These are phyloP conservation scores for Nannizziopsis barbatae DNA, from an alignment of 2,329 filamentous ascomycete species.

Conservation along the genomic window DNA sequence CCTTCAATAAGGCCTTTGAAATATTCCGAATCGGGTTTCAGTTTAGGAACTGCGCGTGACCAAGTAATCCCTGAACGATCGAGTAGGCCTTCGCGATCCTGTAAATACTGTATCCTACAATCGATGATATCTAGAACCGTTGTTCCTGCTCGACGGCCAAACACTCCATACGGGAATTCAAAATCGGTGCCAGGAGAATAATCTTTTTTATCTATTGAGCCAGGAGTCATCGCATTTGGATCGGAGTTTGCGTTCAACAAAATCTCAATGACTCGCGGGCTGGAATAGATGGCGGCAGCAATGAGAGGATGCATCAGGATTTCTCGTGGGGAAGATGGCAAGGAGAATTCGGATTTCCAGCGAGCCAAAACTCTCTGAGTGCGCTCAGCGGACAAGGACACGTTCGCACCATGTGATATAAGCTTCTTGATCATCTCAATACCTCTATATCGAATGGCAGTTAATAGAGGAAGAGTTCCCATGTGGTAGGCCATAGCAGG, in stretches of 20 bases:
- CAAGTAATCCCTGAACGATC: neutral
- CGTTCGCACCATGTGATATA: constrained; percentile 50
- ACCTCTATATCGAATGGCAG: constrained; percentile 31
- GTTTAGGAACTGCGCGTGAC: neutral
- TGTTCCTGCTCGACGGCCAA: too few species aligned
- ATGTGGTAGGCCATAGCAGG: neutral
- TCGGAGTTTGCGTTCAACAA: constrained; percentile 56
- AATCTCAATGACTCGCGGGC: constrained; percentile 44
- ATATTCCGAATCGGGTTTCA: constrained; percentile 9
- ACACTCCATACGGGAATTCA: too few species aligned
- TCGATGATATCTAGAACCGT: constrained; percentile 11
- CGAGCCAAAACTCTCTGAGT: constrained; percentile 12
- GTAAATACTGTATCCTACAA: neutral
- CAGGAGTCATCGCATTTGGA: constrained; percentile 47
- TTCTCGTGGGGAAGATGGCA: too few species aligned
- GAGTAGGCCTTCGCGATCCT: neutral
- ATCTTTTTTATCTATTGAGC: constrained; percentile 15
- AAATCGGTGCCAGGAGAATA: neutral
- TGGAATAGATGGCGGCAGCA: constrained; percentile 43
- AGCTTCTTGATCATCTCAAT: constrained; percentile 46
- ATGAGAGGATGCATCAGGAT: constrained; percentile 57
- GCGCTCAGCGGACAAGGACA: constrained; percentile 44
- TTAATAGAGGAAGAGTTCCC: neutral
- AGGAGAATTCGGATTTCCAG: too few species aligned
- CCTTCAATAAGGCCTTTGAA: neutral